Conservation (phyloP, 2,329 filamentous ascomycete genomes). For the Aspergillus sp. region DNA sequence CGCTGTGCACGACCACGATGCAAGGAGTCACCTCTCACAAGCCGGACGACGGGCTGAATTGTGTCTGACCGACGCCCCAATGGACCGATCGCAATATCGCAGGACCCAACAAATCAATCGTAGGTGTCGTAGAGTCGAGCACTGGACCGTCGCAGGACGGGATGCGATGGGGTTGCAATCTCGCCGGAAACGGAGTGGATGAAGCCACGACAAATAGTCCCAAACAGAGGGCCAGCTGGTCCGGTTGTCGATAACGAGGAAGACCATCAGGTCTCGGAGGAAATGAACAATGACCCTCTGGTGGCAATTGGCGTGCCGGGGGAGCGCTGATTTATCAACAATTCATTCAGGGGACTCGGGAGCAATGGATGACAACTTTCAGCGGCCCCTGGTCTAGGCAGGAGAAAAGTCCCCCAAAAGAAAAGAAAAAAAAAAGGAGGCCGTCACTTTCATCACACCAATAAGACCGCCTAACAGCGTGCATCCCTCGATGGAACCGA, state of each 20-base stretch:
- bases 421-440: not conserved
- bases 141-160: no score
- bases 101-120: no score
- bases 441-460: not conserved
- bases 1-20: not conserved
- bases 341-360: not conserved
- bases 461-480: not conserved
- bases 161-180: no score
- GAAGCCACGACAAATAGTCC: not conserved
- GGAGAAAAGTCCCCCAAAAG: no score
- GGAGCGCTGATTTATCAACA: not conserved
- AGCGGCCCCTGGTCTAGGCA: not conserved
- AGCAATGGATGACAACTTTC: not conserved
- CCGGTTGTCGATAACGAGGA: not conserved
- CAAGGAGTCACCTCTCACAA: not conserved
- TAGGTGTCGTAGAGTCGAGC: no score
- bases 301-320: not conserved
- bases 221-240: not conserved
- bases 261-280: no score
- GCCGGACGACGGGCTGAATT: not conserved
- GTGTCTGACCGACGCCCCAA: not conserved
- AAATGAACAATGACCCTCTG: no score
- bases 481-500: not conserved
- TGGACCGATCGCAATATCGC: no score
- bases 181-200: not conserved